Conservation (phyloP, 2,329 filamentous ascomycete species). For the Paecilomyces fulvus region DNA sequence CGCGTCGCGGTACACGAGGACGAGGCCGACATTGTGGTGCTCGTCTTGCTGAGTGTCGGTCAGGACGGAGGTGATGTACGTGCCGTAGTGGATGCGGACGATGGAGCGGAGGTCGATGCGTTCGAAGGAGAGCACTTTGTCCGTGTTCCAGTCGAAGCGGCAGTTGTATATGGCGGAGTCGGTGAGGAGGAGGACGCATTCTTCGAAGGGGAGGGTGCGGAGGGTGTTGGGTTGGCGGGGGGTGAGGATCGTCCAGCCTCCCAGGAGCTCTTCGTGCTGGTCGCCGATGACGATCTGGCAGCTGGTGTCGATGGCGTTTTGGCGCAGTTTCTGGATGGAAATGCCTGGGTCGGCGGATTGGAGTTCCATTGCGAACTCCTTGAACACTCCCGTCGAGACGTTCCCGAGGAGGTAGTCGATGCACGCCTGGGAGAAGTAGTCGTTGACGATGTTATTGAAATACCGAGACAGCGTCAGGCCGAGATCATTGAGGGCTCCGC, state of each 20-base stretch:
- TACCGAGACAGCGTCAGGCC: conserved; percentile 72
- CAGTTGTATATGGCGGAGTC: conserved; percentile 80
- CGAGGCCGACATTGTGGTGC: conserved; percentile 71
- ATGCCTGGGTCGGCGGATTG: conserved; percentile 87
- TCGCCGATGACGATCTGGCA: conserved; percentile 79
- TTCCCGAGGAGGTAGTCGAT: conserved; percentile 93
- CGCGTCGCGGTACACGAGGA: conserved; percentile 66
- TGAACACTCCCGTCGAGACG: conserved; percentile 74
- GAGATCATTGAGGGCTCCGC: conserved; percentile 83
- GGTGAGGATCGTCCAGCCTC: conserved; percentile 80
- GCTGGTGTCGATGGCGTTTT: conserved; percentile 83
- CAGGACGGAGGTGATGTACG: conserved; percentile 84
- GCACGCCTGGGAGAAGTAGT: conserved; percentile 91
- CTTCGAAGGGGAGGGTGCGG: conserved; percentile 67
- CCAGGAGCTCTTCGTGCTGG: conserved; percentile 73
- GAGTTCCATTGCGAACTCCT: conserved; percentile 90
- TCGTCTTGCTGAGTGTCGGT: conserved; percentile 70
- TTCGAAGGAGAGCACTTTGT: conserved; percentile 91
- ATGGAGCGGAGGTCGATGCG: conserved; percentile 70
- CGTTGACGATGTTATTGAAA: conserved; percentile 85
- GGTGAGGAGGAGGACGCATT: conserved; percentile 79
- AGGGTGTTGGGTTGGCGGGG: conserved; percentile 64
- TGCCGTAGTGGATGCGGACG: conserved; percentile 64
- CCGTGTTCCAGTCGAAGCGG: conserved; percentile 87
- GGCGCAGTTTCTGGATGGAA: conserved; percentile 72